A percentile compares a stretch with the other conserved stretches of the same genome.
phyloP scores from a whole-genome alignment of 768 basidiomycete species.

The Solioccasus polychromus region DNA sequence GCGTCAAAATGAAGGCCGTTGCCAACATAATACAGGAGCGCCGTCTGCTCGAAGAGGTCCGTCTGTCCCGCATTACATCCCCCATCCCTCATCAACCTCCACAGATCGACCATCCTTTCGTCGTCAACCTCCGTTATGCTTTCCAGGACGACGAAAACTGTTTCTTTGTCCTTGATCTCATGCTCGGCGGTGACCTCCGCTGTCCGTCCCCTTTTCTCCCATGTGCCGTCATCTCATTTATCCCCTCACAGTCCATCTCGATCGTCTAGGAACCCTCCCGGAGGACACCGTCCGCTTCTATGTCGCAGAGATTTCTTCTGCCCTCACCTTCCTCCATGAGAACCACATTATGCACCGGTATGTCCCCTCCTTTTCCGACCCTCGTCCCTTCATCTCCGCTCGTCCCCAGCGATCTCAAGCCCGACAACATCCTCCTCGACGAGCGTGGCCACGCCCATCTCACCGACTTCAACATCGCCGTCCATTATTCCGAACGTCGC shows the following conservation, averaged over 20 bases:
- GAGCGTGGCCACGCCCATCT: conserved; percentile 90
- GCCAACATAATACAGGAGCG: conserved; percentile 95
- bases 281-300: conserved; percentile 84
- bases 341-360: conserved; percentile 84
- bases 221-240: background rate
- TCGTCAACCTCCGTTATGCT: conserved; percentile 90
- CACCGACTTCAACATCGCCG: conserved; percentile 99
- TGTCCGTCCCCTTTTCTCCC: conserved; percentile 50
- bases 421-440: conserved; percentile 95
- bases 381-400: conserved; percentile 12
- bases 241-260: conserved; percentile 69
- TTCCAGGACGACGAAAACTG: conserved; percentile 98
- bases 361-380: conserved; percentile 63
- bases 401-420: conserved; percentile 87
- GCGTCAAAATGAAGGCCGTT: conserved; percentile 87
- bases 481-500: conserved; percentile 90
- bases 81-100: conserved; percentile 62
- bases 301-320: conserved; percentile 83
- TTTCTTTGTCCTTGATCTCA: conserved; percentile 95
- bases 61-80: conserved; percentile 8
- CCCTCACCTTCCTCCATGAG: conserved; percentile 92
- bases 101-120: conserved; percentile 85
- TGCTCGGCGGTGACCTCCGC: conserved; percentile 93
- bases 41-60: conserved; percentile 85
- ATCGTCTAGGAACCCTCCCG: conserved; percentile 59